These are phyloP conservation scores for Pholiota microspora DNA, from an alignment of 768 basidiomycete genomes.

Conservation along the genomic window DNA sequence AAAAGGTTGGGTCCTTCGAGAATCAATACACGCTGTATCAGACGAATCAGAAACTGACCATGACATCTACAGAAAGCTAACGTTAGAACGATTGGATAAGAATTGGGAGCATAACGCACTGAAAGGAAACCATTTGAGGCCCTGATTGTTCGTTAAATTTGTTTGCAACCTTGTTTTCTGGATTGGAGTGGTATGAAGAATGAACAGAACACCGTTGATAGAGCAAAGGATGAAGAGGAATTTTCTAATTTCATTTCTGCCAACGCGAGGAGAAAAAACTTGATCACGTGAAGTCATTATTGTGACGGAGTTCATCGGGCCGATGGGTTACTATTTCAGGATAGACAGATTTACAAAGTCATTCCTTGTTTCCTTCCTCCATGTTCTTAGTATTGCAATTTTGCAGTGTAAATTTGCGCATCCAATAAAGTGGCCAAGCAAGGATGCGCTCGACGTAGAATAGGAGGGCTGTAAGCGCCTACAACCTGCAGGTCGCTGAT, in stretches of 20 bases:
- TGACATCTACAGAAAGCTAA: constrained; percentile 54
- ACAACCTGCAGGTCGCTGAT: no score
- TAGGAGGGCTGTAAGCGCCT: no score
- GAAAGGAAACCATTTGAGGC: constrained; percentile 29
- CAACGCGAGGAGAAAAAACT: constrained; percentile 4
- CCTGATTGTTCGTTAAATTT: not conserved
- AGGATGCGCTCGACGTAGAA: no score
- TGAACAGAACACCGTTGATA: not conserved
- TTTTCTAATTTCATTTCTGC: no score
- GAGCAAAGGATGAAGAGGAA: not conserved
- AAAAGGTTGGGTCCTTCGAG: no score
- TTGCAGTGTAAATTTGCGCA: no score
- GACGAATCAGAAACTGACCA: no score
- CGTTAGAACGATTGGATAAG: not conserved
- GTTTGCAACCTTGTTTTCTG: not conserved
- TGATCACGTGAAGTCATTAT: not conserved
- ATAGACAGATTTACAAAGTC: not conserved
- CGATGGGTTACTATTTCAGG: not conserved
- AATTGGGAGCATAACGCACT: constrained; percentile 17
- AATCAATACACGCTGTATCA: no score
- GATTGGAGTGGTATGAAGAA: not conserved
- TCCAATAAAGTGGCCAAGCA: no score
- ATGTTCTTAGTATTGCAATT: no score
- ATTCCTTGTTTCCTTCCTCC: no score
- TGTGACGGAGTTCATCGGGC: not conserved